These are phyloP conservation scores for Coemansia guatemalensis DNA, from an alignment of 192 early-diverging fungal genomes.

Conservation along the genomic window DNA sequence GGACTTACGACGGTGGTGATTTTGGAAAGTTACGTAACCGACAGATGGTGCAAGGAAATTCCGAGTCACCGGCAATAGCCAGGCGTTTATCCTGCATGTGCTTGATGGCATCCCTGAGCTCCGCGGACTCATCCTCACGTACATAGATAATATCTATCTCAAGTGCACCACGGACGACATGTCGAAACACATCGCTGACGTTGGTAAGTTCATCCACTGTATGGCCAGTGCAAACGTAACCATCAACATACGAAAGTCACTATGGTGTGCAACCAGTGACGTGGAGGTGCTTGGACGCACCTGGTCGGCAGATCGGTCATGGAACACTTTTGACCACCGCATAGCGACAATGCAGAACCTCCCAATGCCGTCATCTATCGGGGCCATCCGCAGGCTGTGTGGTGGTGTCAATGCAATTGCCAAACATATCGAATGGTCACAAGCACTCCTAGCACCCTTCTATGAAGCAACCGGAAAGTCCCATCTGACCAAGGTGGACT, in stretches of 20 bases:
- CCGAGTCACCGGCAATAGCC: slow-evolving; percentile 21
- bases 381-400: slow-evolving; percentile 6
- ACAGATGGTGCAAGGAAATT: slow-evolving; percentile 26
- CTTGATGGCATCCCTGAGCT: background rate
- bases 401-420: slow-evolving; percentile 25
- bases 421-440: slow-evolving; percentile 17
- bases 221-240: slow-evolving; percentile 13
- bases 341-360: slow-evolving; percentile 11
- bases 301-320: slow-evolving; percentile 3
- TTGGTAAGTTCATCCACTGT: background rate
- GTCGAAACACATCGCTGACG: slow-evolving; percentile 11
- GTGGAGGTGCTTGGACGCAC: slow-evolving; percentile 6
- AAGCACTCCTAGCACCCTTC: slow-evolving; percentile 22
- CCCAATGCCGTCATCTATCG: slow-evolving; percentile 12
- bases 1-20: background rate
- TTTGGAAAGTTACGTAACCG: background rate
- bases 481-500: slow-evolving; percentile 4
- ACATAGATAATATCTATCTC: slow-evolving; percentile 40
- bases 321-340: slow-evolving; percentile 17
- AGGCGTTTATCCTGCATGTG: slow-evolving; percentile 11
- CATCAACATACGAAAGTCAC: slow-evolving; percentile 22
- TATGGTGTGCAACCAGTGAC: slow-evolving; percentile 2
- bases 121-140: slow-evolving; percentile 5
- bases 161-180: slow-evolving; percentile 6
- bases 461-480: slow-evolving; percentile 9